Conservation (phyloP, 306 rosid species). For the Fragaria ananassa region DNA sequence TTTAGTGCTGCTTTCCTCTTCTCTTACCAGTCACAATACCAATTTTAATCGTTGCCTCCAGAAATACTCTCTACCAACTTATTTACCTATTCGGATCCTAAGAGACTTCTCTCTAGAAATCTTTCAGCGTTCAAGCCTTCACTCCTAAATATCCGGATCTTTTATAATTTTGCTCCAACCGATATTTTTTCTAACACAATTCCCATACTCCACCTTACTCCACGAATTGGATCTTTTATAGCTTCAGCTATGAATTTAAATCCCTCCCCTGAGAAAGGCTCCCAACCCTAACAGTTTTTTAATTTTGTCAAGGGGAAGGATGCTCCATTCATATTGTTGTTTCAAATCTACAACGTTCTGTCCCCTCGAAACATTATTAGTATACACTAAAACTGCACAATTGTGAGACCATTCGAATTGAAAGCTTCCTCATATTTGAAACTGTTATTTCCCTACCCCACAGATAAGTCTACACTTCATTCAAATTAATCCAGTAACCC, state of each 20-base stretch:
- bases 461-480: not conserved
- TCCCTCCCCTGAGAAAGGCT: not conserved
- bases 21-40: not conserved
- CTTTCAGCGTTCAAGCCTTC: too few species aligned
- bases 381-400: not conserved
- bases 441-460: not conserved
- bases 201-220: not conserved
- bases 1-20: not conserved
- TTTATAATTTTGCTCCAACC: not conserved
- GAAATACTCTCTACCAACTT: not conserved
- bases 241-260: not conserved
- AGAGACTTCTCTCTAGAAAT: not conserved
- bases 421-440: not conserved
- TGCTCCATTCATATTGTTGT: not conserved
- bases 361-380: not conserved
- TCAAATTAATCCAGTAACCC: not conserved
- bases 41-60: not conserved
- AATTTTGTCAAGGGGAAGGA: not conserved
- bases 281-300: too few species aligned
- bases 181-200: too few species aligned
- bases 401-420: not conserved
- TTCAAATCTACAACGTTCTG: not conserved
- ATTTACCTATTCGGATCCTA: not conserved
- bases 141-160: not conserved
- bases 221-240: not conserved